These are phyloP conservation scores for Poteriospumella lacustris DNA, from an alignment of 108 stramenopile genomes.

Conservation along the genomic window DNA sequence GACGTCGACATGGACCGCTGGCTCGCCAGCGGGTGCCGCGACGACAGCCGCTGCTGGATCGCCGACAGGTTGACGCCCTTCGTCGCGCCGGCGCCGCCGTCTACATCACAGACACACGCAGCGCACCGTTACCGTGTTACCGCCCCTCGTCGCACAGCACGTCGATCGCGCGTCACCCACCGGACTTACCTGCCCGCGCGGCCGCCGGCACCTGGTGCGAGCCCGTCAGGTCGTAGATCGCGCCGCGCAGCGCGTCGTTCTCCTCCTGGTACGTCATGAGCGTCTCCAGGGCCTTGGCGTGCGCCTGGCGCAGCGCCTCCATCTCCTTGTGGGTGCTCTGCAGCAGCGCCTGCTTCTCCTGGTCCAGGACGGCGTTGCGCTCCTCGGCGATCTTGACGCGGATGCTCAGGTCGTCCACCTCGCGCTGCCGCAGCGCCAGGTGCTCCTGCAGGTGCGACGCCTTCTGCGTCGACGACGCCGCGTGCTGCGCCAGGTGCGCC, in stretches of 20 bases:
- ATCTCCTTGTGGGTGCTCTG: not conserved
- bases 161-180: no score
- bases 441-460: not conserved
- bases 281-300: constrained; percentile 19
- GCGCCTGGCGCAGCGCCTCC: not conserved
- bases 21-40: no score
- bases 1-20: no score
- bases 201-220: no score
- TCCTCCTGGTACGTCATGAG: constrained; percentile 27
- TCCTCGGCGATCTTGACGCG: not conserved
- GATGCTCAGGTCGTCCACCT: not conserved
- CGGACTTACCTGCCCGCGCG: no score
- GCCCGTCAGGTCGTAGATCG: not conserved
- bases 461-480: not conserved
- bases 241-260: constrained; percentile 2
- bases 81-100: no score
- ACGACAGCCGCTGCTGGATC: no score
- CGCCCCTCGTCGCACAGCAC: no score
- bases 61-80: no score
- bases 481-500: not conserved
- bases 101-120: no score
- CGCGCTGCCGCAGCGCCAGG: not conserved
- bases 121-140: no score
- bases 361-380: not conserved
- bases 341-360: not conserved